A percentile compares a stretch with the other conserved stretches of the same genome.
phyloP scores from a whole-genome alignment of 345 rosid species.

The Salix dunnii region DNA sequence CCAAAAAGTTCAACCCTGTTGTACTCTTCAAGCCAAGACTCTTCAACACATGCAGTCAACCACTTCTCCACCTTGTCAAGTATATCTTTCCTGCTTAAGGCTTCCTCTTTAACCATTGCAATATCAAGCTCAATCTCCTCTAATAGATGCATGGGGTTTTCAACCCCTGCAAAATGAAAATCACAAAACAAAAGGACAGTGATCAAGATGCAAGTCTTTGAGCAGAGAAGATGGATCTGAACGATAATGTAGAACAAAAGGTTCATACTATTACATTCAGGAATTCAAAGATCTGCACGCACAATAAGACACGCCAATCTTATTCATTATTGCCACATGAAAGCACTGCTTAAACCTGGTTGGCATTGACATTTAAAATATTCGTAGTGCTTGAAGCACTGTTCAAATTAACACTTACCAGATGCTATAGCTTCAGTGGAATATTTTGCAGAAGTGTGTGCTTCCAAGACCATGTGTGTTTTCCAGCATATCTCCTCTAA shows the following conservation, averaged over 20 bases:
- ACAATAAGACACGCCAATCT: not conserved
- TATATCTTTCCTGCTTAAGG: conserved; percentile 64
- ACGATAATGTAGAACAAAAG: not conserved
- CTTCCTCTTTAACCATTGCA: conserved; percentile 62
- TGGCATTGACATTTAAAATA: no score
- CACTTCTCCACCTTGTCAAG: conserved; percentile 74
- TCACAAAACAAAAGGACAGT: not conserved
- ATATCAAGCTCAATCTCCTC: conserved; percentile 59
- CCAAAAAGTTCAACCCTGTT: conserved; percentile 42
- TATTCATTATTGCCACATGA: not conserved
- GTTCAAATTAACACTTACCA: conserved; percentile 30
- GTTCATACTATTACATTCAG: no score
- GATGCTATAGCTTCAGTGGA: conserved; percentile 49
- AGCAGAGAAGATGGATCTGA: not conserved
- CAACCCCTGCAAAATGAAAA: conserved; percentile 35
- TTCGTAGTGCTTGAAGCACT: no score
- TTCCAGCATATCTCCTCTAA: conserved; percentile 66
- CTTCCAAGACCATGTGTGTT: conserved; percentile 53
- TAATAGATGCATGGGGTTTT: conserved; percentile 45
- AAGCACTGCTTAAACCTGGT: not conserved
- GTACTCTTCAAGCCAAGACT: conserved; percentile 78
- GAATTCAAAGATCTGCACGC: not conserved
- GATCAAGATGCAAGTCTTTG: not conserved
- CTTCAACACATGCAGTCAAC: conserved; percentile 68
- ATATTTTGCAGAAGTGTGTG: conserved; percentile 28